Evolutionary conservation across 2,329 filamentous ascomycete species (phyloP), one percentile per base, ranked within the genome.

Genomic region (Neopestalotiopsis sp.): DNA sequence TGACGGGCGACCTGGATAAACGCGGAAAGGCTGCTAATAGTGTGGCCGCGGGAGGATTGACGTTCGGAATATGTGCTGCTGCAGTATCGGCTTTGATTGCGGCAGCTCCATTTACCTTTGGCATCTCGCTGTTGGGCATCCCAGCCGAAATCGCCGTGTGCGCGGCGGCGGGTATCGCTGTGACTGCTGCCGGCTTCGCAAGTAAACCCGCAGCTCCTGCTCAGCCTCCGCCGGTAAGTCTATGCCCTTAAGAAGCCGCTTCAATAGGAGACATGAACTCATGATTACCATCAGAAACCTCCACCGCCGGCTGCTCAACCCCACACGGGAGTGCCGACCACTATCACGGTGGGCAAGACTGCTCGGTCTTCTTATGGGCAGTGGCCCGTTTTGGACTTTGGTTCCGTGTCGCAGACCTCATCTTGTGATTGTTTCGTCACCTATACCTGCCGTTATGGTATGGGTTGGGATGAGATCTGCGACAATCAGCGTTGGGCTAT

Each of bases 401-500:
- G 61, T n/a, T 5, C 17, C 40, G 49, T 14, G 56, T 53, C 64
- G 62, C 14, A 17, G 40, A 61, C 12, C 57, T 28, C 20, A 24
- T 38, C 14, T 58, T 70, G 70, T 67, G 70, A 70, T 58, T 72
- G 71, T 30, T 28, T 24, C n/a, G 71, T 72, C 49, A 72, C 71
- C 10, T 72, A 72, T 68, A 72, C 70, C 17, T 71, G 70, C 49
- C 38, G 45, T 57, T 71, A 72, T 66, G 68, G 70, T 30, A 56
- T 66, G 59, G 70, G 70, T 13, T 71, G 70, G 70, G 70, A 71
- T 59, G 69, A 72, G 38, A 58, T 73, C n/a, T 73, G 71, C 45
- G 70, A 73, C 40, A 73, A 73, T 61, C 71, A 73, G 65, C 61
- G 70, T 53, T 73, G 67, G 69, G 71, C 67, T 14, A 70, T 72